Percentiles rank a stretch among this genome's conserved stretches.
Evolutionary conservation across 306 rosid genomes (phyloP).

Genomic region (Hippophae tibetana): DNA sequence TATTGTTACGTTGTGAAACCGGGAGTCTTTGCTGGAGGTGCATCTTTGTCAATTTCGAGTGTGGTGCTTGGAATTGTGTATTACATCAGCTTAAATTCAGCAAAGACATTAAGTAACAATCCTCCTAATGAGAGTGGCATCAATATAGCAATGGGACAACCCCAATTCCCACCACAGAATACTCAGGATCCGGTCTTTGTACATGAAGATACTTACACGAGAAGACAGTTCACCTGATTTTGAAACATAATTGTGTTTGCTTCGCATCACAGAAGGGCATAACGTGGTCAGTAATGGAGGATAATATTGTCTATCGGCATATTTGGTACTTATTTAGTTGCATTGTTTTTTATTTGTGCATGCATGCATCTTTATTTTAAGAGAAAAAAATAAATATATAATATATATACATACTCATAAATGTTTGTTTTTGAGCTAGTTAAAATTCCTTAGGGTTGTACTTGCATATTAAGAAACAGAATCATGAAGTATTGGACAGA

Average conservation of each 20-base stretch:
- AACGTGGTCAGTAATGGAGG: too few species aligned
- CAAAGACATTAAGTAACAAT: slow-evolving; percentile 24
- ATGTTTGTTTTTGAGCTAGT: too few species aligned
- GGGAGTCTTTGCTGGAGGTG: slow-evolving; percentile 64
- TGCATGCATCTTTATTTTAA: too few species aligned
- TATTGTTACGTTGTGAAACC: slow-evolving; percentile 72
- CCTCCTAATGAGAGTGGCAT: slow-evolving; percentile 36
- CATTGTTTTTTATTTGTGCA: too few species aligned
- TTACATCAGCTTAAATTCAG: slow-evolving; percentile 34
- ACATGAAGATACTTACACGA: slow-evolving; percentile 77
- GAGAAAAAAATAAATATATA: too few species aligned
- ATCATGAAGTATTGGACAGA: too few species aligned
- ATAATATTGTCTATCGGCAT: too few species aligned
- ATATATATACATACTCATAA: too few species aligned
- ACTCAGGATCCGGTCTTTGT: slow-evolving; percentile 69
- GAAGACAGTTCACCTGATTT: slow-evolving; percentile 73
- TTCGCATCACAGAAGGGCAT: too few species aligned
- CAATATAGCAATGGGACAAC: slow-evolving; percentile 74
- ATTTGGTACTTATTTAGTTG: too few species aligned
- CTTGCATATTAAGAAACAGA: too few species aligned
- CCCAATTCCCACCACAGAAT: slow-evolving; percentile 52
- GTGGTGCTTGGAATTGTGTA: slow-evolving; percentile 54
- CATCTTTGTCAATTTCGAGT: slow-evolving; percentile 50
- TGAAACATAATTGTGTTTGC: neutral
- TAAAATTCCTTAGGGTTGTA: too few species aligned